Base-by-base conservation (phyloP, 116 monocot species). In the Iris pallida region DNA sequence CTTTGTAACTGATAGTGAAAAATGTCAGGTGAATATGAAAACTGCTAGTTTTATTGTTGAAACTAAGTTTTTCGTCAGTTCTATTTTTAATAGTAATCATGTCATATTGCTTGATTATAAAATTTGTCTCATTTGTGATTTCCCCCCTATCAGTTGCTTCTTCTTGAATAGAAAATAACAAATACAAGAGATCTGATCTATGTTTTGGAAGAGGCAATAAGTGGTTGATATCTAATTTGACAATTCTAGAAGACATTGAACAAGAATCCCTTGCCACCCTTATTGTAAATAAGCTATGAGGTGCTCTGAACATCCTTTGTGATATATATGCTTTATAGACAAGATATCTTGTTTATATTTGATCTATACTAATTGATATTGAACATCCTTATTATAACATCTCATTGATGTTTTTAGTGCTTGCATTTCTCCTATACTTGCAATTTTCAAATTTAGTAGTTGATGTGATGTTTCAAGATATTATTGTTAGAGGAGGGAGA, bases 401-500 rank as follows among this genome's bases (percentile, higher is more conserved):
- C 30, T 30, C 30, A 3, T 30, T 30, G 30, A 30, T 30, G 5
- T 60, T 42, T 42, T 11, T 60, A 7, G 1, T 58, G 30, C 30
- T 30, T 30, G 30, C 44, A 44, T 61, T 61, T 61, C 13, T 7
- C 16, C 5, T 45, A n/a, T n/a, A 15, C 16, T n/a, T 43, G 44
- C 30, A 45, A 48, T 17, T 6, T 64, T 9, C 48, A 7, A 46
- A 47, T 41, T 54, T 69, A 57, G n/a, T 64, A 66, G 11, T 6
- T 59, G 30, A 12, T 56, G 16, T 16, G 59, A 53, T 20, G 65
- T 73, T 91, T 78, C 88, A 95, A 91, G 95, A 95, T 82, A 91
- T 91, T 75, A 77, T 89, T 66, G 55, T 88, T 53, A 86, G 91
- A 86, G 95, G 89, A 68, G 91, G 78, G 55, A 86, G 61, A 62